These are phyloP conservation scores for Echeveria elegans DNA, from an alignment of 164 flowering plant species.

Conservation along the genomic window DNA sequence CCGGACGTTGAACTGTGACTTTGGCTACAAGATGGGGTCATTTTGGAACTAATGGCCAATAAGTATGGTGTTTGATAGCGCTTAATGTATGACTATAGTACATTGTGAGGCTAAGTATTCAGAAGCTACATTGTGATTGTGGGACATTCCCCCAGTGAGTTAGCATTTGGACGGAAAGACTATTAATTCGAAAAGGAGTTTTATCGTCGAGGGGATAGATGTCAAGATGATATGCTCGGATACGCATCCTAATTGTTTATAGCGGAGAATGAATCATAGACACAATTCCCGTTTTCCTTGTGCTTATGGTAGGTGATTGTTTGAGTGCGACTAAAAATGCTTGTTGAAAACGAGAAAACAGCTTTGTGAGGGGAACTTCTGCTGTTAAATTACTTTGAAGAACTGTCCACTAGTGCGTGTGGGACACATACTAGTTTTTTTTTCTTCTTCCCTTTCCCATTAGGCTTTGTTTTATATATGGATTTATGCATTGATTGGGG, in stretches of 20 bases:
- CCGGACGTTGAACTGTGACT: not conserved
- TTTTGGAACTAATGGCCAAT: too few relatives aligned
- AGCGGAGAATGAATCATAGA: too few relatives aligned
- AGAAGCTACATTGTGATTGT: too few relatives aligned
- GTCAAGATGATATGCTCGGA: not conserved
- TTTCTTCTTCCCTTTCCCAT: too few relatives aligned
- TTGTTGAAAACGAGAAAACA: not conserved
- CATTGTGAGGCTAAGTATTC: too few relatives aligned
- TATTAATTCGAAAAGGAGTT: too few relatives aligned
- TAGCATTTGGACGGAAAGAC: too few relatives aligned
- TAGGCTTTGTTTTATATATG: not conserved
- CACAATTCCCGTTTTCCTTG: not conserved
- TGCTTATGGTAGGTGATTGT: not conserved
- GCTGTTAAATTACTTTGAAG: not conserved
- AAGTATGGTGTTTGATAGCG: too few relatives aligned
- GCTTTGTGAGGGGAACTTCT: not conserved
- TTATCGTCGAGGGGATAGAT: not conserved
- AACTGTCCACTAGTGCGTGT: not conserved
- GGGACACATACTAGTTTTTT: not conserved
- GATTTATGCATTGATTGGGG: not conserved
- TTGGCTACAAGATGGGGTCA: too few relatives aligned
- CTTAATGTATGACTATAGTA: too few relatives aligned
- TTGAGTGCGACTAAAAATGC: not conserved
- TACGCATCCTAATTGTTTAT: not conserved
- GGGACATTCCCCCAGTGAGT: too few relatives aligned